Evolutionary conservation across 139 green algal species (phyloP).

Genomic region (Chlorella ohadii): DNA sequence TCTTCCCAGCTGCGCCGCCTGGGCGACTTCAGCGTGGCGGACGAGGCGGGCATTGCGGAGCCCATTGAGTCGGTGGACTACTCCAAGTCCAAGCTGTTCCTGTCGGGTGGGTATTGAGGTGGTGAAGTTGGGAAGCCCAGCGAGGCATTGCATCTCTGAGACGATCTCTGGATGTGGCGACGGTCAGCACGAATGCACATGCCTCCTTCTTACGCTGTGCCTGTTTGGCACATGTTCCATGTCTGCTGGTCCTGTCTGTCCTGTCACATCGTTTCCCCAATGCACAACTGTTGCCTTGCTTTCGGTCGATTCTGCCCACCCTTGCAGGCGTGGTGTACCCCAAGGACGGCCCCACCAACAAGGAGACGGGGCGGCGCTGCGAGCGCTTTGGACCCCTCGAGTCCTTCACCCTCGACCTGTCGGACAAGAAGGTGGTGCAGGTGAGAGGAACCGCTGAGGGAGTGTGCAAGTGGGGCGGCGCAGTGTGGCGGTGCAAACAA

Average conservation of each 20-base stretch:
- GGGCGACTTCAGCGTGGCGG: conserved; percentile 37
- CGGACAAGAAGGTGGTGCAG: conserved; percentile 27
- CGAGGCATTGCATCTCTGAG: no score
- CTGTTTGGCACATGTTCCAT: no score
- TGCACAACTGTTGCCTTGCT: no score
- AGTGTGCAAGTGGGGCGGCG: no score
- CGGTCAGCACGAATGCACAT: no score
- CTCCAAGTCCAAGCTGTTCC: conserved; percentile 19
- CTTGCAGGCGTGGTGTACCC: conserved; percentile 47
- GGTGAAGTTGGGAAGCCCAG: no score
- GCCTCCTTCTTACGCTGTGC: no score
- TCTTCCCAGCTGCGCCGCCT: conserved; percentile 22
- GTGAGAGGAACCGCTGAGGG: not conserved
- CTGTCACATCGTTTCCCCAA: no score
- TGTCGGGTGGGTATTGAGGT: conserved; percentile 13
- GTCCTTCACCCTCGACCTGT: conserved; percentile 35
- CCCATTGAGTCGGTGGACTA: conserved; percentile 39
- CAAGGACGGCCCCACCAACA: conserved; percentile 30
- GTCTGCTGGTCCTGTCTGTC: no score
- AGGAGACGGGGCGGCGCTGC: conserved; percentile 29
- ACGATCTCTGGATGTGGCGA: no score
- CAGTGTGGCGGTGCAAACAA: no score
- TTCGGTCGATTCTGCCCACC: no score
- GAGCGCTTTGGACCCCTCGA: conserved; percentile 35
- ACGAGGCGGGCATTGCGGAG: conserved; percentile 26